A percentile compares a stretch with the other conserved stretches of the same genome.
Evolutionary conservation across 257 asterid species (phyloP).

Genomic region (Ligustrum vulgare): DNA sequence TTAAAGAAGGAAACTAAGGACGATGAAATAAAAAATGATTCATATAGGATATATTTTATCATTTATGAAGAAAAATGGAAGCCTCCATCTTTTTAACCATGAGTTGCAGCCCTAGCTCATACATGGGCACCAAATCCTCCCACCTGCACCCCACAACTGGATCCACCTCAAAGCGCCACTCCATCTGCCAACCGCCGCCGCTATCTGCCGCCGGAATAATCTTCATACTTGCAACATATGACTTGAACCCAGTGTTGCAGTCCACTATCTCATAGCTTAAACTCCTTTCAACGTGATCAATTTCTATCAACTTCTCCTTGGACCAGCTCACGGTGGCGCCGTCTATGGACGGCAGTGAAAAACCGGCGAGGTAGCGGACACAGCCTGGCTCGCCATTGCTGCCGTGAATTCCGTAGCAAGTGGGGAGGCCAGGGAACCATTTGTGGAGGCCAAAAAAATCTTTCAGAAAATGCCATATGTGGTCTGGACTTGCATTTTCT

Average conservation of each 20-base stretch:
- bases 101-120: slow-evolving; percentile 40
- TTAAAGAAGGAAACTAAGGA: not conserved
- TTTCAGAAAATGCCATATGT: slow-evolving; percentile 57
- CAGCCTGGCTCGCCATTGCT: slow-evolving; percentile 66
- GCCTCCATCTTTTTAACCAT: slow-evolving; percentile 70
- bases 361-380: slow-evolving; percentile 63
- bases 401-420: slow-evolving; percentile 58
- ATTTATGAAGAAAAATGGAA: slow-evolving; percentile 18
- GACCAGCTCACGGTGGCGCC: slow-evolving; percentile 44
- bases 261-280: slow-evolving; percentile 63
- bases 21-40: not conserved
- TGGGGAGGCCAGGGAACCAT: slow-evolving; percentile 71
- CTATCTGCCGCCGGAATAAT: slow-evolving; percentile 34
- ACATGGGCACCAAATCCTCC: slow-evolving; percentile 54
- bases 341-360: slow-evolving; percentile 22
- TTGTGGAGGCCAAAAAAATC: slow-evolving; percentile 70
- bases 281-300: slow-evolving; percentile 36
- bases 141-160: slow-evolving; percentile 58
- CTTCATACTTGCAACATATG: slow-evolving; percentile 53
- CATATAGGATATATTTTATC: not conserved
- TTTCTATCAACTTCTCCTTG: slow-evolving; percentile 41
- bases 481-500: slow-evolving; percentile 43
- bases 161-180: slow-evolving; percentile 64
- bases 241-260: slow-evolving; percentile 57
- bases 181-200: slow-evolving; percentile 35